Evolutionary conservation across 495 filamentous ascomycete genomes (phyloP), one percentile per base, ranked within the genome.

Genomic region (Umbilicaria muhlenbergii): DNA sequence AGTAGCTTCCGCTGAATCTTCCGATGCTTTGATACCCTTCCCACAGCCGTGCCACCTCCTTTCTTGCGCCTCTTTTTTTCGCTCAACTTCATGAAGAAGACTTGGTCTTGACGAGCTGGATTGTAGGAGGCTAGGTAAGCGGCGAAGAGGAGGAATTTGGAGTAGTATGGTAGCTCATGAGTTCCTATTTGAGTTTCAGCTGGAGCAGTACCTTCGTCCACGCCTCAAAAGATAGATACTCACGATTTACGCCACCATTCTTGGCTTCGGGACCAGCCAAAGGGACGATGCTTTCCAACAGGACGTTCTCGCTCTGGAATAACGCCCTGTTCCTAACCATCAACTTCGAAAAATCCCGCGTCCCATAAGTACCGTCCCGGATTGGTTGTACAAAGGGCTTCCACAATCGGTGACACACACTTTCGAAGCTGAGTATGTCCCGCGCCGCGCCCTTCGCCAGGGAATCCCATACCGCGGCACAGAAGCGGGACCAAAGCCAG

Each of bases 111-210:
- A 35, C 77, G 66, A 14, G 86, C 69, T 0, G 83, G 77, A 54
- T 84, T 96, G 64, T 88, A 83, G 3, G 87, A 94, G 46, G 89
- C 85, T 4, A 98, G 75, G 61, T 94, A 98, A 16, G 88, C 78
- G 39, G 87, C 82, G 33, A 89, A 73, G 12, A 98, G 71, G 44
- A 96, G 74, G 34, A 86, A 66, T 37, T 84, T 80, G 16, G 91
- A 79, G 54, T 83, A 86, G 50, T 84, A 81, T 11, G 88, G 85
- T 18, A 95, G 52, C 24, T 28, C 24, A 28, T 28, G 24, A 6
- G 24, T 28, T 10, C 24, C 24, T 28, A 28, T 5, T 6, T 6
- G 8, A 28, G 5, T 6, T 1, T 28, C 8, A 28, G 24, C 24
- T 6, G 5, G 24, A 1, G 2, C 24, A 10, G 52, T 35, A 15